A percentile compares a stretch with the other conserved stretches of the same genome.
Conservation (phyloP, 768 basidiomycete species). For the Baorangia bicolor region DNA sequence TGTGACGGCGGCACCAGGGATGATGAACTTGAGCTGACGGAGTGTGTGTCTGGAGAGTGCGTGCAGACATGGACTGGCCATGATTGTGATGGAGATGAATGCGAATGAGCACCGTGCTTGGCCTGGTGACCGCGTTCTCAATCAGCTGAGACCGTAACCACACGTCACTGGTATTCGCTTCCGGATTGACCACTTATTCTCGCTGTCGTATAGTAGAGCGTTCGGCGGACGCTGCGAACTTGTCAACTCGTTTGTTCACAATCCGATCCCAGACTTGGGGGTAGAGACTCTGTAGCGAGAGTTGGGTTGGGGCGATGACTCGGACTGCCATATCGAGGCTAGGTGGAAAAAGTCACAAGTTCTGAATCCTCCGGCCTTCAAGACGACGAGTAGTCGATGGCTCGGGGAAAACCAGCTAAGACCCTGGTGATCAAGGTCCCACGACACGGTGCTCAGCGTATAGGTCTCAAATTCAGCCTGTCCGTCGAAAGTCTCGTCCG, state of each 20-base stretch:
- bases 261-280: not conserved
- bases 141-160: constrained; percentile 13
- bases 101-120: not conserved
- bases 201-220: no score
- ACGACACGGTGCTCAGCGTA: constrained; percentile 70
- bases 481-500: constrained; percentile 59
- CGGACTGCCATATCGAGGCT: constrained; percentile 15
- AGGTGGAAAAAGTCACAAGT: not conserved
- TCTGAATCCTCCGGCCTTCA: not conserved
- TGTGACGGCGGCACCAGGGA: constrained; percentile 66
- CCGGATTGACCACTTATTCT: not conserved
- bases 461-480: constrained; percentile 59
- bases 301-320: not conserved
- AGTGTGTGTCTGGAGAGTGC: constrained; percentile 50
- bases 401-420: constrained; percentile 49
- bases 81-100: constrained; percentile 3
- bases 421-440: constrained; percentile 66
- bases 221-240: no score
- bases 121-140: not conserved
- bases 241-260: not conserved
- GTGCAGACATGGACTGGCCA: constrained; percentile 18
- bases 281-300: not conserved
- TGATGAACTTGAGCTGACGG: constrained; percentile 71
- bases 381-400: constrained; percentile 15
- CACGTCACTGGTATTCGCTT: constrained; percentile 7